Evolutionary conservation across 768 basidiomycete species (phyloP).

Genomic region (Serendipita sp.): DNA sequence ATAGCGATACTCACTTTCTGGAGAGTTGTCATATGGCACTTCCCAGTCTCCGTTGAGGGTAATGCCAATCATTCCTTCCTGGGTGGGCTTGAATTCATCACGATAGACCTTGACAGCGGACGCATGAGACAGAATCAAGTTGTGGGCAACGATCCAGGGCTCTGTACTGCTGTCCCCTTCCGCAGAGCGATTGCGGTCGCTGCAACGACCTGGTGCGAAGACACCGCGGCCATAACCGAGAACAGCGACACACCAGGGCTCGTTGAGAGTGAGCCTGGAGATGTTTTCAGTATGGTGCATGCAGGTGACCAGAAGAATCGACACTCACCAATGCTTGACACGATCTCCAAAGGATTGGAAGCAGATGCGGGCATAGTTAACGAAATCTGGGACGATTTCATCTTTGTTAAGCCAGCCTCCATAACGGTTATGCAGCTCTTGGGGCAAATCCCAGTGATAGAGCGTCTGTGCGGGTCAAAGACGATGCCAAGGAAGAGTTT

Average conservation of each 20-base stretch:
- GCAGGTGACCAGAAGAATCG: not conserved
- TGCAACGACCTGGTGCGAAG: slow-evolving; percentile 56
- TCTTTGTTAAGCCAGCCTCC: slow-evolving; percentile 61
- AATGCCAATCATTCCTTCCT: slow-evolving; percentile 60
- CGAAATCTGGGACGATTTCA: slow-evolving; percentile 51
- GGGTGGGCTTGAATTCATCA: slow-evolving; percentile 42
- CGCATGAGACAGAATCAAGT: slow-evolving; percentile 53
- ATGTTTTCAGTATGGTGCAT: not conserved
- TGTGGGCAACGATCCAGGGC: slow-evolving; percentile 58
- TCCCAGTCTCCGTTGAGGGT: slow-evolving; percentile 65
- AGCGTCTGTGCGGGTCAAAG: slow-evolving; percentile 31
- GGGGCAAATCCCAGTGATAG: slow-evolving; percentile 70
- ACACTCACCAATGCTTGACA: slow-evolving; percentile 50
- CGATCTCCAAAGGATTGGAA: slow-evolving; percentile 62
- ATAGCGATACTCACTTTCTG: slow-evolving; percentile 37
- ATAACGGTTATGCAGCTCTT: slow-evolving; percentile 56
- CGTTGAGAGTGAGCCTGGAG: slow-evolving; percentile 56
- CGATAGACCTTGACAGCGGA: slow-evolving; percentile 50
- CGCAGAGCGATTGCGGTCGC: slow-evolving; percentile 40
- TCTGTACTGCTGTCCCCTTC: slow-evolving; percentile 51
- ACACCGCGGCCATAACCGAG: slow-evolving; percentile 56
- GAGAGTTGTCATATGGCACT: slow-evolving; percentile 52
- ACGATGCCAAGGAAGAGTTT: not conserved
- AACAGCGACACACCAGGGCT: slow-evolving; percentile 57
- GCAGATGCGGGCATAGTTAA: slow-evolving; percentile 46